Conservation (phyloP, 352 stramenopile species). For the Globisporangium perplexum region DNA sequence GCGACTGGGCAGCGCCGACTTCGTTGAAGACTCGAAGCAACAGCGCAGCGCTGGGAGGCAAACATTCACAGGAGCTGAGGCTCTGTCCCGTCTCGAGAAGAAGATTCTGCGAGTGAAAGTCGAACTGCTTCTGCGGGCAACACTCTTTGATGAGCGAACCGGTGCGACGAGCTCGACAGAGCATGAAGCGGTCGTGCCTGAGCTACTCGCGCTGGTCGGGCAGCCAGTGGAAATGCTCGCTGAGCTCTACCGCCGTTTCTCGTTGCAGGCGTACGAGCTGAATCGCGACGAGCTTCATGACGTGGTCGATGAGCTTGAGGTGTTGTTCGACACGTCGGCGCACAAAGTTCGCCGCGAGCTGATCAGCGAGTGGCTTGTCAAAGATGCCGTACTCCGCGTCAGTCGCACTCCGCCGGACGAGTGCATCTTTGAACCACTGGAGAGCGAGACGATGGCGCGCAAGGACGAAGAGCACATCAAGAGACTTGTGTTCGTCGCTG, state of each 20-base stretch:
- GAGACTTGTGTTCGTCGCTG: conserved; percentile 26
- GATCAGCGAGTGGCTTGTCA: conserved; percentile 43
- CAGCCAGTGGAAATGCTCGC: conserved; percentile 32
- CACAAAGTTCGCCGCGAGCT: conserved; percentile 30
- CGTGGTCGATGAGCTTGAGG: conserved; percentile 24
- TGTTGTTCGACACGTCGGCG: conserved; percentile 20
- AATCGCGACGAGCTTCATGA: conserved; percentile 22
- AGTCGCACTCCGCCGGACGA: conserved; percentile 7
- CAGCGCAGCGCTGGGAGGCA: conserved; percentile 10
- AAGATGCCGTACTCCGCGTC: conserved; percentile 27
- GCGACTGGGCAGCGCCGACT: conserved; percentile 2
- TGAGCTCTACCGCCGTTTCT: conserved; percentile 40
- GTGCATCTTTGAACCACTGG: conserved; percentile 25
- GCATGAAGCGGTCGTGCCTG: conserved; percentile 11
- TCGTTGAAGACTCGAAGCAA: not conserved
- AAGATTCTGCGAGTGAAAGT: conserved; percentile 37
- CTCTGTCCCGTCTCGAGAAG: conserved; percentile 22
- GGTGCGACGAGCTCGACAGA: conserved; percentile 4
- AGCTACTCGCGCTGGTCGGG: conserved; percentile 25
- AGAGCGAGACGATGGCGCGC: conserved; percentile 20
- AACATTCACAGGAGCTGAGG: conserved; percentile 35
- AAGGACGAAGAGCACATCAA: conserved; percentile 31
- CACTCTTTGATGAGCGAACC: conserved; percentile 14
- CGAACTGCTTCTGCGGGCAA: conserved; percentile 26
- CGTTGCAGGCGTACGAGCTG: conserved; percentile 23